Evolutionary conservation across 208 protist genomes (phyloP).

Genomic region (Trypanosoma lewisi): DNA sequence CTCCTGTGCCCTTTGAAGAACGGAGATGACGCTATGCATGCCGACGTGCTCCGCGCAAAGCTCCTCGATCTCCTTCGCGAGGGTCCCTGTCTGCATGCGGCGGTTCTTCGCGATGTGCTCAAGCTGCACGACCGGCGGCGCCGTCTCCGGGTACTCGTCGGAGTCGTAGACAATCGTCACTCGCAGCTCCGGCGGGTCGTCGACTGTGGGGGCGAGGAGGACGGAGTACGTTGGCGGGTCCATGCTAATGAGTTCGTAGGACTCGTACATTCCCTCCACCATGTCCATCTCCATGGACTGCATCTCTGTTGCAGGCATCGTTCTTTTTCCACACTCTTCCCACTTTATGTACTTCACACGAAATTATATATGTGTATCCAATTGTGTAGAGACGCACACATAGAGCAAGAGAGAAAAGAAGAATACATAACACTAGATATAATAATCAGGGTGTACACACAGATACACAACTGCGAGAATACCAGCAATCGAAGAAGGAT

Average conservation of each 20-base stretch:
- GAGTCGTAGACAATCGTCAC: constrained; percentile 71
- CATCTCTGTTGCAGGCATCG: constrained; percentile 77
- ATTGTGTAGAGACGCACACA: background rate
- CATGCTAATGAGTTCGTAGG: constrained; percentile 55
- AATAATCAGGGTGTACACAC: background rate
- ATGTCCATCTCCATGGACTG: constrained; percentile 92
- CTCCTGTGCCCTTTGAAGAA: constrained; percentile 74
- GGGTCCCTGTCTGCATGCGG: constrained; percentile 50
- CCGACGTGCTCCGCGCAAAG: constrained; percentile 75
- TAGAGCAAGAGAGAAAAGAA: constrained; percentile 18
- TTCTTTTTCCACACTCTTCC: background rate
- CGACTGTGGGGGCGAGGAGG: constrained; percentile 51
- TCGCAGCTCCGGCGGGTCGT: constrained; percentile 72
- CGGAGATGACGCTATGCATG: constrained; percentile 67
- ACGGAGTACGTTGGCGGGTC: constrained; percentile 84
- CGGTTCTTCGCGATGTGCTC: constrained; percentile 73
- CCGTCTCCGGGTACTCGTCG: constrained; percentile 69
- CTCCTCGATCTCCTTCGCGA: constrained; percentile 56
- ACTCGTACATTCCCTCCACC: constrained; percentile 90
- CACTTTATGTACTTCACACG: too few relatives aligned
- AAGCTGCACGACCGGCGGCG: constrained; percentile 45
- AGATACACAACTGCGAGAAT: background rate
- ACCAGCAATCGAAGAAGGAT: background rate
- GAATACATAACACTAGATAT: constrained; percentile 1
- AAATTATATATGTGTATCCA: constrained; percentile 3